A percentile compares a stretch with the other conserved stretches of the same genome.
phyloP scores from a whole-genome alignment of 2,329 filamentous ascomycete genomes.

The Apiospora koreana region DNA sequence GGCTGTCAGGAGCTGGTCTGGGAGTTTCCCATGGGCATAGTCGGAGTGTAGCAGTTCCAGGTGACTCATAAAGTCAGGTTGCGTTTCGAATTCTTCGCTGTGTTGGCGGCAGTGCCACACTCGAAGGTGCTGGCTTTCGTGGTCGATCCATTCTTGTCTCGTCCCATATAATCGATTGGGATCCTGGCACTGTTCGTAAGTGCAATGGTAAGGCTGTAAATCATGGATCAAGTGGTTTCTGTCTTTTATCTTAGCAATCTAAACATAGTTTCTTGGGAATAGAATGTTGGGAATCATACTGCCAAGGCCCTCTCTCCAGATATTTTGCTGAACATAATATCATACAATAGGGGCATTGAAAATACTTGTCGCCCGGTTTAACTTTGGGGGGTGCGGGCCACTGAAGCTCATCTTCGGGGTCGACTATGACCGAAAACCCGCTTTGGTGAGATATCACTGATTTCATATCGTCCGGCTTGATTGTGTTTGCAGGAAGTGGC shows the following conservation, averaged over 20 bases:
- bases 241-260: background rate
- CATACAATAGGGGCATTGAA: conserved; percentile 19
- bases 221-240: conserved; percentile 20
- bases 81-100: conserved; percentile 19
- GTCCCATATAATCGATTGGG: conserved; percentile 18
- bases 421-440: background rate
- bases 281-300: background rate
- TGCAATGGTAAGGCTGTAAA: conserved; percentile 22
- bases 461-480: background rate
- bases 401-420: background rate
- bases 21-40: background rate
- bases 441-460: background rate
- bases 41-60: background rate
- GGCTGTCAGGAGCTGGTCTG: background rate
- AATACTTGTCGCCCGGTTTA: conserved; percentile 10
- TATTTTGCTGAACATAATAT: conserved; percentile 19
- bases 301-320: background rate
- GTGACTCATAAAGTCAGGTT: conserved; percentile 14
- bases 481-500: background rate
- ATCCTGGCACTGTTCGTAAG: conserved; percentile 20
- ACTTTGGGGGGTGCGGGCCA: background rate
- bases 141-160: conserved; percentile 22
- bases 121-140: conserved; percentile 20
- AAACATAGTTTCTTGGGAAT: too few species aligned
- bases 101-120: conserved; percentile 20